Conservation (phyloP, 768 basidiomycete genomes). For the Phanerochaete sordida region DNA sequence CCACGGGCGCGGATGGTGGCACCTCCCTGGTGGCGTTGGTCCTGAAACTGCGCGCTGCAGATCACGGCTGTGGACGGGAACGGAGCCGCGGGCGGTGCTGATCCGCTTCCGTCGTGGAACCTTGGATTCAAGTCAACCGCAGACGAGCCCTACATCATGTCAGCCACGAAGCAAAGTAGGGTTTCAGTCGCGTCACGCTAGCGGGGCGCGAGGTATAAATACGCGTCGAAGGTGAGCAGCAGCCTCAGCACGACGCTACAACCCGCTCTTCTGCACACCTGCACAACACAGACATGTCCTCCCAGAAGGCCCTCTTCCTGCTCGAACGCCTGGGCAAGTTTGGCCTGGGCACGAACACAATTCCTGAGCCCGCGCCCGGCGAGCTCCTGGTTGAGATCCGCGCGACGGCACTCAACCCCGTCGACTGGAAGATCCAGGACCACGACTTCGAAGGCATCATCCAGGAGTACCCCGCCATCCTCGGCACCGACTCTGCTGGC, state of each 20-base stretch:
- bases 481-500: constrained; percentile 28
- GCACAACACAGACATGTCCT: background rate
- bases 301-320: constrained; percentile 18
- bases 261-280: no score
- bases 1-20: no score
- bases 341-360: background rate
- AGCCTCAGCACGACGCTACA: no score
- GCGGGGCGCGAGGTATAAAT: no score
- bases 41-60: no score
- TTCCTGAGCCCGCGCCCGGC: constrained; percentile 17
- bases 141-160: no score
- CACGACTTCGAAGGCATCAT: constrained; percentile 12
- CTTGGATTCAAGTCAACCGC: no score
- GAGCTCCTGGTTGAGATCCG: constrained; percentile 26
- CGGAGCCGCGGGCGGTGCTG: background rate
- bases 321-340: constrained; percentile 1
- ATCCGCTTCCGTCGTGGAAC: no score
- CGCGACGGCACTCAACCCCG: constrained; percentile 29
- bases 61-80: background rate
- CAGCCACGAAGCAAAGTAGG: no score
- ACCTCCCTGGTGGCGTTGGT: no score
- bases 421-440: constrained; percentile 32
- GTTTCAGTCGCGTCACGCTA: no score
- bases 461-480: constrained; percentile 29
- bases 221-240: background rate